Evolutionary conservation across 2,329 filamentous ascomycete species (phyloP).

Genomic region (Gremmenia infestans): DNA sequence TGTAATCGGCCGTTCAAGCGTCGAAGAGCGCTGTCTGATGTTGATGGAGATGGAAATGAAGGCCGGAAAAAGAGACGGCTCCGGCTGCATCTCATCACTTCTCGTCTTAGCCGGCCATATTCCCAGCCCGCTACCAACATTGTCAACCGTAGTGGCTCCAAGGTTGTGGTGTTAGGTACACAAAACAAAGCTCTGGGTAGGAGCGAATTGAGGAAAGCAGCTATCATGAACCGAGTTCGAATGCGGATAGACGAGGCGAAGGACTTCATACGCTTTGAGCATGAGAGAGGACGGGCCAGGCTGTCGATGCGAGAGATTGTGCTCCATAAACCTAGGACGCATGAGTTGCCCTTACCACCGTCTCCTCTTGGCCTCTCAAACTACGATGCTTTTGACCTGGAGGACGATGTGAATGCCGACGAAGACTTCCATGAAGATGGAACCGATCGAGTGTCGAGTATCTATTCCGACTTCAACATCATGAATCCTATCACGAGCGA

Average conservation of each 20-base stretch:
- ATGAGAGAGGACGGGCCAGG: conserved; percentile 19
- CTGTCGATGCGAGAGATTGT: conserved; percentile 25
- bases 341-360: conserved; percentile 26
- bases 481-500: conserved; percentile 25
- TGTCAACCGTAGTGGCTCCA: conserved; percentile 49
- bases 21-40: conserved; percentile 31
- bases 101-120: conserved; percentile 63
- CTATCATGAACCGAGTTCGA: conserved; percentile 58
- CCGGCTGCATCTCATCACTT: conserved; percentile 60
- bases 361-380: conserved; percentile 32
- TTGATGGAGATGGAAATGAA: conserved; percentile 28
- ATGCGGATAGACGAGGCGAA: conserved; percentile 37
- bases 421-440: conserved; percentile 17
- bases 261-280: conserved; percentile 21
- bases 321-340: conserved; percentile 22
- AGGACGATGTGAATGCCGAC: conserved; percentile 25
- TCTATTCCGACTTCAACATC: conserved; percentile 33
- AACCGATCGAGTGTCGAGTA: conserved; percentile 11
- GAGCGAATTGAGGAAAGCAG: conserved; percentile 54
- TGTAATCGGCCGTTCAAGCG: conserved; percentile 27
- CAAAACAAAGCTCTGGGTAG: conserved; percentile 44
- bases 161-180: conserved; percentile 40
- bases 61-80: conserved; percentile 61
- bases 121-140: conserved; percentile 67
- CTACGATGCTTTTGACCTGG: conserved; percentile 32